These are phyloP conservation scores for Clonostachys byssicola DNA, from an alignment of 2,329 filamentous ascomycete species.

Conservation along the genomic window DNA sequence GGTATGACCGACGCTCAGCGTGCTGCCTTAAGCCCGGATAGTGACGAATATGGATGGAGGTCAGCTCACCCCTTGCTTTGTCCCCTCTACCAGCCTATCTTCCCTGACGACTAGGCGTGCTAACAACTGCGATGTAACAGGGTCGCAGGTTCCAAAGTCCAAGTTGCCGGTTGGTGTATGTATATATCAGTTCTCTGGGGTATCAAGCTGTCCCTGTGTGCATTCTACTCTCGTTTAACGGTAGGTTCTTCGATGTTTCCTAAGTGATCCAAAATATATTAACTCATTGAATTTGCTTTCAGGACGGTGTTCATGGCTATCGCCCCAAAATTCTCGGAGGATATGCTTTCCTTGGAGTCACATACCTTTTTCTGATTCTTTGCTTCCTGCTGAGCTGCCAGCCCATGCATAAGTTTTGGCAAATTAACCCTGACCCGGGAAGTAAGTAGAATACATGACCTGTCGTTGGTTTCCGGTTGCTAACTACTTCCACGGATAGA, in stretches of 20 bases:
- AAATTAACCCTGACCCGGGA: no score
- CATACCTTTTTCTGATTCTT: no score
- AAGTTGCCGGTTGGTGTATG: slow-evolving; percentile 42
- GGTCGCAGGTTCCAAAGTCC: slow-evolving; percentile 47
- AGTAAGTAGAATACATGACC: no score
- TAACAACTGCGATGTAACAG: slow-evolving; percentile 16
- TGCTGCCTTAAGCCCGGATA: slow-evolving; percentile 27
- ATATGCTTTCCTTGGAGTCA: no score
- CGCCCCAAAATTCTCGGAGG: no score
- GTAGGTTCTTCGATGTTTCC: neutral
- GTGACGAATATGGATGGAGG: slow-evolving; percentile 31
- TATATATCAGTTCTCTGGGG: slow-evolving; percentile 48
- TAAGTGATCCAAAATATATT: slow-evolving; percentile 1
- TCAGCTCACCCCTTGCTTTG: neutral
- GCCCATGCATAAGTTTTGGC: no score
- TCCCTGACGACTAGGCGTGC: slow-evolving; percentile 39
- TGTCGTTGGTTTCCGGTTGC: no score
- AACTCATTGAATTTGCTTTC: neutral
- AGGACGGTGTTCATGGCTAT: no score
- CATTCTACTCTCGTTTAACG: slow-evolving; percentile 38
- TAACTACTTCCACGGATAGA: no score
- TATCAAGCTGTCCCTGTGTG: slow-evolving; percentile 47
- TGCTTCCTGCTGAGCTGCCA: no score
- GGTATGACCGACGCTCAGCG: slow-evolving; percentile 46
- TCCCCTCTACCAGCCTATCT: neutral